A percentile compares a stretch with the other conserved stretches of the same genome.
These are phyloP conservation scores for Acanthamoeba polyphaga DNA, from an alignment of 208 protist species.

Conservation along the genomic window DNA sequence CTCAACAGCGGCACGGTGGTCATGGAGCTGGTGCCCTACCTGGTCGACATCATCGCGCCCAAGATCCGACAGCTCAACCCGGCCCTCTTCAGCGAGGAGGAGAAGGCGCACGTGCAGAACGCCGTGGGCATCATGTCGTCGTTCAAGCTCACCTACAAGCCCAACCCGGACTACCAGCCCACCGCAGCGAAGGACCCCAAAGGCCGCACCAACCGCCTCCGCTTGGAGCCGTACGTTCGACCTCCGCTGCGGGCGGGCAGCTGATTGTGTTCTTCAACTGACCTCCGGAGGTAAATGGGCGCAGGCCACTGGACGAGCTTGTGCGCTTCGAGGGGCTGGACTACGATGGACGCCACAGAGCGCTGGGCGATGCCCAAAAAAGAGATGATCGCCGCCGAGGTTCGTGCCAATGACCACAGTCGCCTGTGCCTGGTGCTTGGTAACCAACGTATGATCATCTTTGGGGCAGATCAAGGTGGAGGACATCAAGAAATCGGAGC, in stretches of 20 bases:
- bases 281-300: not conserved
- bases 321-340: slow-evolving; percentile 60
- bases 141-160: slow-evolving; percentile 62
- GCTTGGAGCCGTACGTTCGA: slow-evolving; percentile 25
- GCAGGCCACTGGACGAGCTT: slow-evolving; percentile 56
- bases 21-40: slow-evolving; percentile 26
- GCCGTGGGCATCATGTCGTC: slow-evolving; percentile 20
- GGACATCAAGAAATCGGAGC: slow-evolving; percentile 9
- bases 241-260: not conserved
- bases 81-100: not conserved
- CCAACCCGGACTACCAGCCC: not conserved
- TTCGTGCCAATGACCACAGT: not conserved
- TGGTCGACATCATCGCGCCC: slow-evolving; percentile 66
- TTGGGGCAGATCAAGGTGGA: not conserved
- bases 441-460: not conserved
- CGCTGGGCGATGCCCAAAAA: slow-evolving; percentile 31
- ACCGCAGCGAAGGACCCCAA: not conserved
- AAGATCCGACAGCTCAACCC: slow-evolving; percentile 55
- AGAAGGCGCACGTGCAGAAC: not conserved
- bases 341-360: not conserved
- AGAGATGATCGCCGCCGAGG: slow-evolving; percentile 46
- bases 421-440: no score
- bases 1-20: slow-evolving; percentile 2
- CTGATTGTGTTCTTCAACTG: not conserved
- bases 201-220: not conserved